These are phyloP conservation scores for Pulveroboletus sp. DNA, from an alignment of 768 basidiomycete species.

Conservation along the genomic window DNA sequence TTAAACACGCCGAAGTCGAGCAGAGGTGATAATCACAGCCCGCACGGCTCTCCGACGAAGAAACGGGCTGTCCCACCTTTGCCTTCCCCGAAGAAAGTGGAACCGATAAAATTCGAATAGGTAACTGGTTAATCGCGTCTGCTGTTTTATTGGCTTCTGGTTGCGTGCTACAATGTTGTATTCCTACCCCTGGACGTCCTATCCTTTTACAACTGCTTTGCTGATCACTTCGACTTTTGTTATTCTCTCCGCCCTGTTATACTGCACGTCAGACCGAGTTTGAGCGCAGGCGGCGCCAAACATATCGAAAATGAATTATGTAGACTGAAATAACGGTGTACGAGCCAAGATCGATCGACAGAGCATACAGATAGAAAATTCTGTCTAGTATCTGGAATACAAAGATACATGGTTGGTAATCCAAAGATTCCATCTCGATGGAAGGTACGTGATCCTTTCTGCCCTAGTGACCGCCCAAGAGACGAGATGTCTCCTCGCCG, in stretches of 20 bases:
- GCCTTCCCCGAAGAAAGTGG: slow-evolving; percentile 42
- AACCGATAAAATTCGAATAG: slow-evolving; percentile 42
- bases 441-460: not conserved
- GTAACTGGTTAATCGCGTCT: not conserved
- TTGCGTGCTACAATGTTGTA: slow-evolving; percentile 9
- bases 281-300: slow-evolving; percentile 9
- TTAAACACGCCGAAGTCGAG: slow-evolving; percentile 13
- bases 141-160: slow-evolving; percentile 1
- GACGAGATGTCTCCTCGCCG: slow-evolving; percentile 31
- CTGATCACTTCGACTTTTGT: slow-evolving; percentile 12
- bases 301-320: slow-evolving; percentile 13
- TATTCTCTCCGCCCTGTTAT: slow-evolving; percentile 16
- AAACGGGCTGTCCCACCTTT: slow-evolving; percentile 25
- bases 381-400: not conserved
- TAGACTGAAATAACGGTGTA: slow-evolving; percentile 13
- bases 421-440: not conserved
- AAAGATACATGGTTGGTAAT: slow-evolving; percentile 6
- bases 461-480: slow-evolving; percentile 23
- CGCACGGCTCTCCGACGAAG: slow-evolving; percentile 23
- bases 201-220: slow-evolving; percentile 2
- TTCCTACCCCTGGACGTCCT: slow-evolving; percentile 4
- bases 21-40: slow-evolving; percentile 14
- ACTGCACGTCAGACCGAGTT: slow-evolving; percentile 8
- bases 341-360: not conserved
- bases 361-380: slow-evolving; percentile 4